Base-by-base conservation (phyloP, 2,329 filamentous ascomycete genomes). In the Fusarium marasasianum region DNA sequence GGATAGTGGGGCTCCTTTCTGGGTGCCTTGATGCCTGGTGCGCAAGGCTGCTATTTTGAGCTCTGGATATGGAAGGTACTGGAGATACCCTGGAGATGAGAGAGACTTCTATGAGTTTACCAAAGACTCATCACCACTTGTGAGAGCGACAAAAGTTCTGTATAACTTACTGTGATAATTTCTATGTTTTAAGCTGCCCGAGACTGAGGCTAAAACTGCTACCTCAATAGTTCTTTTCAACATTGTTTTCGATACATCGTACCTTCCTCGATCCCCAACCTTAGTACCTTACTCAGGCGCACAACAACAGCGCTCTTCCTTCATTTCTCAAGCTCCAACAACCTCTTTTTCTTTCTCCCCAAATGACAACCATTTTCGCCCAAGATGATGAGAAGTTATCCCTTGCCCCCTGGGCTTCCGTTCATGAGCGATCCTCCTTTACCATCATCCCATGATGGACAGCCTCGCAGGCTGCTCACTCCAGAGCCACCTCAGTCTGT, bases 1-100 rank as follows among this genome's bases (percentile, higher is more conserved):
- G n/a, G 37, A 26, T 64, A 35, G 77, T 77, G 77, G 77, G 77
- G 76, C 74, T 3, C 3, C 4, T 22, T 48, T 48, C 9, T 76
- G n/a, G 37, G 31, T 72, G 72, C 72, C 72, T 71, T 35, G 20
- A 3, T 63, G 73, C 72, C 73, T 77, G 43, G 62, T 15, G 64
- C 63, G 45, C 70, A 57, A 76, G 74, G 75, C 72, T 48, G 18
- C 47, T 4, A 24, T 67, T 45, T 41, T 31, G 24, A 8, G 35
- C 8, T 17, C 33, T 29, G 2, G 24, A 35, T 3, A 31, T 13
- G 31, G 31, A 13, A 35, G 31, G 31, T 31, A 35, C 15, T 35
- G 33, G 33, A 41, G 24, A 8, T 29, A 55, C 35, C 37, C 26
- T 43, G 37, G 37, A 55, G 51, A n/a, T 2, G 20, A 55, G 35